These are phyloP conservation scores for Plasmodium inui DNA, from an alignment of 169 alveolate genomes.

Conservation along the genomic window DNA sequence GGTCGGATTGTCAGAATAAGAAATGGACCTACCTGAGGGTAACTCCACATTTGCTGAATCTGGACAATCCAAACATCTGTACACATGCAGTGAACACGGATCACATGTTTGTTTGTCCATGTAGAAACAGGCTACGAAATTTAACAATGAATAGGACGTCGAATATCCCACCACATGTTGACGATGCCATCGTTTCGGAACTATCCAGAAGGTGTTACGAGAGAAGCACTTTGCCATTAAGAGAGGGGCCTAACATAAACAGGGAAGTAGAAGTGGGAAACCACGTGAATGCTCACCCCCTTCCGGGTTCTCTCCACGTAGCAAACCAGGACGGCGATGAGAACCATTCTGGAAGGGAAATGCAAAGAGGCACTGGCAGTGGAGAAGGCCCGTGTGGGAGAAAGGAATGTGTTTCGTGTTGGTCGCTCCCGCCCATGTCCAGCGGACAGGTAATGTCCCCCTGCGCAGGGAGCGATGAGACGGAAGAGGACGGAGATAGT, in stretches of 20 bases:
- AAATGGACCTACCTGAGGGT: background rate
- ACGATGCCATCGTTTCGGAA: background rate
- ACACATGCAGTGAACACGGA: background rate
- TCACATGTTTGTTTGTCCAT: background rate
- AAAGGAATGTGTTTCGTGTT: background rate
- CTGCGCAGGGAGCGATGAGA: background rate
- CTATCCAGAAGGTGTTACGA: background rate
- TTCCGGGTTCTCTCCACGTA: background rate
- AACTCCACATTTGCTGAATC: background rate
- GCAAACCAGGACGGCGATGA: background rate
- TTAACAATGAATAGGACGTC: background rate
- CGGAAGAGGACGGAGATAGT: background rate
- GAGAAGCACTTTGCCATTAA: background rate
- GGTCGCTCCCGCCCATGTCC: background rate
- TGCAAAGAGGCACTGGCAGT: background rate
- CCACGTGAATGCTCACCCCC: background rate
- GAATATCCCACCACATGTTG: background rate
- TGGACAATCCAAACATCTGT: background rate
- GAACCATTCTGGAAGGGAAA: background rate
- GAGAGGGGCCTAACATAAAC: background rate
- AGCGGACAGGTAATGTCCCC: background rate
- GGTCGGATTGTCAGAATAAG: background rate
- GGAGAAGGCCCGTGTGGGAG: background rate
- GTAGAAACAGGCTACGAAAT: background rate
- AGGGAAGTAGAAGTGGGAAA: background rate